These are phyloP conservation scores for Penicillium sp. DNA, from an alignment of 2,329 filamentous ascomycete genomes.

Conservation along the genomic window DNA sequence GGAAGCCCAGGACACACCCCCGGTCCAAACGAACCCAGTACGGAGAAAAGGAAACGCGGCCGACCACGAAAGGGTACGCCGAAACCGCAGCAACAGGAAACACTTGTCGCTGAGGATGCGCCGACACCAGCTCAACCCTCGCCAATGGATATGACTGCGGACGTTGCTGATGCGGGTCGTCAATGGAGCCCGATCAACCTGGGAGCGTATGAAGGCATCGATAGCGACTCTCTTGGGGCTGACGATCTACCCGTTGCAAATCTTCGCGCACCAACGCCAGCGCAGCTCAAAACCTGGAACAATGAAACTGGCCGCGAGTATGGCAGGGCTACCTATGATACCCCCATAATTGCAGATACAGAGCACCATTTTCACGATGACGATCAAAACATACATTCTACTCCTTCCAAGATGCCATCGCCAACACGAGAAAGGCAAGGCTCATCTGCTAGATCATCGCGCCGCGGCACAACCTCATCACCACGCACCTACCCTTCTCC, in stretches of 20 bases:
- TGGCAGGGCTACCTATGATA: conserved; percentile 29
- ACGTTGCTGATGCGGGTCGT: conserved; percentile 20
- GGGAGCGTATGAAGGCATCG: conserved; percentile 11
- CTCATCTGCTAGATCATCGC: conserved; percentile 34
- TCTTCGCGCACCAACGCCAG: conserved; percentile 20
- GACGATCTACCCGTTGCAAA: conserved; percentile 25
- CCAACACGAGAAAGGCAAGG: conserved; percentile 26
- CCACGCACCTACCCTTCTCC: conserved; percentile 42
- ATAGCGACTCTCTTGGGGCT: conserved; percentile 23
- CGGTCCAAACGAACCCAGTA: conserved; percentile 24
- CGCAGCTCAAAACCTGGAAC: conserved; percentile 5
- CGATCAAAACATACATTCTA: conserved; percentile 32
- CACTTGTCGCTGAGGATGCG: conserved; percentile 18
- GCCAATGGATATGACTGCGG: conserved; percentile 29
- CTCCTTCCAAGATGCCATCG: conserved; percentile 38
- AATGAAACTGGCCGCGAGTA: conserved; percentile 17
- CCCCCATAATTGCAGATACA: conserved; percentile 29
- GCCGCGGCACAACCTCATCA: conserved; percentile 34
- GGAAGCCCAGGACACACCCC: conserved; percentile 32
- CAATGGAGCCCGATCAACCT: conserved; percentile 20
- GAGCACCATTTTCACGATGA: conserved; percentile 29
- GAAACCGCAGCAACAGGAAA: conserved; percentile 13
- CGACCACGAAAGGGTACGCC: conserved; percentile 39
- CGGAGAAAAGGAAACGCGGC: conserved; percentile 37
- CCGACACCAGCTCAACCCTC: conserved; percentile 12